phyloP scores from a whole-genome alignment of 345 rosid genomes.

The Odontarrhena argentea region DNA sequence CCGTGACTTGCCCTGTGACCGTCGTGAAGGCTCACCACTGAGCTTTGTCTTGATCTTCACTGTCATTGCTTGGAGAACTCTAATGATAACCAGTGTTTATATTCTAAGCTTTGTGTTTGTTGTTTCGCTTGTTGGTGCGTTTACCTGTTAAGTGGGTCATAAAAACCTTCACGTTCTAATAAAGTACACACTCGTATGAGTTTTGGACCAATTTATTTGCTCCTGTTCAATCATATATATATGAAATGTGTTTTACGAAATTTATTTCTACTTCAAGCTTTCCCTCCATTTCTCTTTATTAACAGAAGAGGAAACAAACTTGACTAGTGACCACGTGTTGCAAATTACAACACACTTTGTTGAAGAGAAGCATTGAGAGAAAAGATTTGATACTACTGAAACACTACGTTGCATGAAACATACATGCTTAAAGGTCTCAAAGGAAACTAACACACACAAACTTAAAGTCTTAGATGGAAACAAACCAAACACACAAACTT shows the following conservation, averaged over 20 bases:
- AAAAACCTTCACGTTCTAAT: conserved; percentile 20
- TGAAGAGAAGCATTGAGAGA: not conserved
- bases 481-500: not conserved
- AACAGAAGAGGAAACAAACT: not conserved
- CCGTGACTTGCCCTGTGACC: conserved; percentile 71
- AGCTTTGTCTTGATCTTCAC: conserved; percentile 17
- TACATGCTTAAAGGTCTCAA: not conserved
- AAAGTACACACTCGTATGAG: conserved; percentile 5
- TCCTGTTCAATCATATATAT: not conserved
- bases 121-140: too few relatives aligned
- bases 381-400: not conserved
- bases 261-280: not conserved
- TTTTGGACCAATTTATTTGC: conserved; percentile 17
- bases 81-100: not conserved
- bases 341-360: not conserved
- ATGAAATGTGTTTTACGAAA: not conserved
- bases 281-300: not conserved
- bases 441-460: not conserved
- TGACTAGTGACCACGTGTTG: not conserved
- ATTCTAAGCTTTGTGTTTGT: conserved; percentile 28
- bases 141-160: not conserved
- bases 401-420: not conserved
- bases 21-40: conserved; percentile 59
- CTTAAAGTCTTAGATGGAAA: not conserved
- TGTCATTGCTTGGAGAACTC: not conserved